Evolutionary conservation across 176 grass and related monocot genomes (phyloP).

Genomic region (Bonia amplexicaulis): DNA sequence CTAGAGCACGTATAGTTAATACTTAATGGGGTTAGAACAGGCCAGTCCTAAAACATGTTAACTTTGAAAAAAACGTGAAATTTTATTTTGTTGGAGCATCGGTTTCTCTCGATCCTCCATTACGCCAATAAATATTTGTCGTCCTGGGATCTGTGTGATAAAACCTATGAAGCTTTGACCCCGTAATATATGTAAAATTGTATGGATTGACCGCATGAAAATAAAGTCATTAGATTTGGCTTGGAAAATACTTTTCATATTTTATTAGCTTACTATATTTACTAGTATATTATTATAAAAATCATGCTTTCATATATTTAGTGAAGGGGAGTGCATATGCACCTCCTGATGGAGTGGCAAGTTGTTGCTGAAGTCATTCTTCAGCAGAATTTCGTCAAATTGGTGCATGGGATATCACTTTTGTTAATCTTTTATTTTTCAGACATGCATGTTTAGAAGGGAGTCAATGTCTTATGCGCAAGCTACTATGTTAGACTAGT

Average conservation of each 20-base stretch:
- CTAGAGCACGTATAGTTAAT: background rate
- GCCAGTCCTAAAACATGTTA: background rate
- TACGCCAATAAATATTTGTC: background rate
- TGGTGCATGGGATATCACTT: background rate
- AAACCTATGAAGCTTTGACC: background rate
- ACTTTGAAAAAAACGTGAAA: background rate
- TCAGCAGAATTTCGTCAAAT: background rate
- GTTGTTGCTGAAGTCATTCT: background rate
- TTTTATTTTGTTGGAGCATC: background rate
- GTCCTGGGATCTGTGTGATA: background rate
- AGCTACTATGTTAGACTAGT: background rate
- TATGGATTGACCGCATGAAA: background rate
- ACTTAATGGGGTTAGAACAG: background rate
- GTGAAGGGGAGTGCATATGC: background rate
- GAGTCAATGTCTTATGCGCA: background rate
- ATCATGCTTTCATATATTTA: background rate
- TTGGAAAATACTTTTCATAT: background rate
- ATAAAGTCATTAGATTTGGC: background rate
- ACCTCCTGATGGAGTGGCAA: background rate
- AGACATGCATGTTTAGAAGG: background rate
- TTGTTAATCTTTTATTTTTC: background rate
- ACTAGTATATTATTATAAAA: background rate
- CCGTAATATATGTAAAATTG: too few species aligned
- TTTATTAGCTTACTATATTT: background rate
- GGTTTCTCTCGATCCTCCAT: background rate